Base-by-base conservation (phyloP, 2,329 filamentous ascomycete species). In the Scedosporium dehoogii region DNA sequence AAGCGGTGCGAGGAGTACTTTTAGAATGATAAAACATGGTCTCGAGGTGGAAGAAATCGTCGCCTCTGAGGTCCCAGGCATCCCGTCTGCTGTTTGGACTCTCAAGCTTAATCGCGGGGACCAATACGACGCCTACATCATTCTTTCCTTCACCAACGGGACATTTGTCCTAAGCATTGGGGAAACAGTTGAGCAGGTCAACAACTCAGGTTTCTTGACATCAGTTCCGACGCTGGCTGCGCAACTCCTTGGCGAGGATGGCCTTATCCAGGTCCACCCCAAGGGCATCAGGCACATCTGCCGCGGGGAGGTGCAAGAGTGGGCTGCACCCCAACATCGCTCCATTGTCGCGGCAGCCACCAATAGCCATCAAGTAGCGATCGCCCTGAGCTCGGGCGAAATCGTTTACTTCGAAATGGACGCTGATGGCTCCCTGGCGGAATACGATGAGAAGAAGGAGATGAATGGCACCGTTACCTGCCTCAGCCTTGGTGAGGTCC, bases 331-430 rank as follows among this genome's bases (percentile, higher is more conserved):
- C 0, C 89, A 96, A 68, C 93, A 99, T 78, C 85, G 94, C 23
- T 96, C 93, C 0, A 97, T 99, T 66, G 92, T 97, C 57, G 91
- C 93, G 7, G 96, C 93, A 41, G 88, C 93, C 1, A 94, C 93
- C 16, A 99, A 99, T 70, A 87, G 93, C 69, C 86, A 90, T 51
- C 94, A 99, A 75, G 91, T 99, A 27, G 92, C 92, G 3, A 88
- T 97, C 59, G 94, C 94, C 1, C 80, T 99, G 27, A 97, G 92
- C 71, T 97, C 92, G 7, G 93, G 93, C 44, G 94, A 99, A 73
- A 93, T 99, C 66, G 90, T 96, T 51, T 99, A 97, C 72, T 99
- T 99, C 68, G 96, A 99, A 73, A 93, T 97, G 86, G 94, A 97
- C 70, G 83, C 85, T 0, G 93, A 97, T 73, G 92, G 92, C 33